Evolutionary conservation across 768 basidiomycete genomes (phyloP).

Genomic region (Phanerochaete sordida): DNA sequence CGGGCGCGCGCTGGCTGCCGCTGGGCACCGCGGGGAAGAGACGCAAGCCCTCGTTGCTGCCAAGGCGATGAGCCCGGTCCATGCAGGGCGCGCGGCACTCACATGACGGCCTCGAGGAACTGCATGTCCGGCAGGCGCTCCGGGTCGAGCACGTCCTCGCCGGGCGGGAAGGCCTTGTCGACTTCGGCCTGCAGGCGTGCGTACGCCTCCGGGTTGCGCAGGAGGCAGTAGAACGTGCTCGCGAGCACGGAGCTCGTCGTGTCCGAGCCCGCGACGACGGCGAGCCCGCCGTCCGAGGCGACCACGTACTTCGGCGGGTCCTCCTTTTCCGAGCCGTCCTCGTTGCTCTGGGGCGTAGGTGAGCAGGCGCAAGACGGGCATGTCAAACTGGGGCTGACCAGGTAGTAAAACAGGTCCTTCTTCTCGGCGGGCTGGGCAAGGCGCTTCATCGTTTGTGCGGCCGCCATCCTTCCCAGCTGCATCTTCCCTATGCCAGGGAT

Average conservation of each 20-base stretch:
- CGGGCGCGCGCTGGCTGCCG: constrained; percentile 34
- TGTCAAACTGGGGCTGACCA: constrained; percentile 18
- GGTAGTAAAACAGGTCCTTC: constrained; percentile 42
- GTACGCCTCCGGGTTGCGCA: constrained; percentile 30
- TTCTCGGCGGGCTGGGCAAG: constrained; percentile 30
- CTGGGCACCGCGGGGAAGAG: constrained; percentile 41
- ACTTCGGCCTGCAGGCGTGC: constrained; percentile 37
- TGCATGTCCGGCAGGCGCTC: constrained; percentile 15
- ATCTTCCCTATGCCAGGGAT: not conserved
- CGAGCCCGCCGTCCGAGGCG: constrained; percentile 36
- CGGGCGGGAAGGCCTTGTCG: constrained; percentile 34
- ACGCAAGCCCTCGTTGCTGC: constrained; percentile 42
- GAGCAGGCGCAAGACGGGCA: not conserved
- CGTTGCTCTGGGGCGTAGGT: constrained; percentile 31
- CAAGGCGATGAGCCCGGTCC: not conserved
- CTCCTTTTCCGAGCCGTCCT: constrained; percentile 33
- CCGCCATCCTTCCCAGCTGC: not conserved
- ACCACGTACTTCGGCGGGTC: constrained; percentile 34
- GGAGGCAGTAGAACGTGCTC: constrained; percentile 32
- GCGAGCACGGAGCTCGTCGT: constrained; percentile 37
- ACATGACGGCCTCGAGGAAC: constrained; percentile 24
- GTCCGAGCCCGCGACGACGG: constrained; percentile 45
- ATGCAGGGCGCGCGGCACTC: not conserved
- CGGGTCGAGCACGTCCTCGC: constrained; percentile 23
- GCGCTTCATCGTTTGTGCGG: constrained; percentile 1